Base-by-base conservation (phyloP, 1,284 basidiomycete species). In the Tilletiopsis washingtonensis region DNA sequence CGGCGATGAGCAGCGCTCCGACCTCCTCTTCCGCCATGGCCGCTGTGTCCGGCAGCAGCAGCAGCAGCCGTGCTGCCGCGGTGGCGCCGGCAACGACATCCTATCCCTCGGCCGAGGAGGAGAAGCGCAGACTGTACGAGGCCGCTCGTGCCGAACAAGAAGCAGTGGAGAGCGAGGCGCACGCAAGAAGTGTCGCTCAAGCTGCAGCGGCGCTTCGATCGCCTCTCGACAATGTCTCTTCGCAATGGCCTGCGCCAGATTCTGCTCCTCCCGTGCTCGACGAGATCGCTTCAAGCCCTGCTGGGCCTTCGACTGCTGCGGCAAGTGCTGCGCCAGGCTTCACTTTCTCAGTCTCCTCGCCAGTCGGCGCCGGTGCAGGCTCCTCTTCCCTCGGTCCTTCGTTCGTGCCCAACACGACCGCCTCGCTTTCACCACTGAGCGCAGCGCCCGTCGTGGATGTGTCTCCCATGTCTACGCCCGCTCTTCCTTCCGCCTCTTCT, bases 61-160 rank as follows among this genome's bases (percentile, higher is more conserved):
- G 12, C 29, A 12, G 19, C 47, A 19, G 14, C 50, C 19, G 32
- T 17, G 17, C 12, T 34, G 12, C 32, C 12, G 32, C 12, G 32
- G 12, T 17, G 12, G 14, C 40, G 26, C 24, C 15, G 15, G 20
- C 51, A 9, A 21, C 12, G 9, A 2, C 40, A 21, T 15, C 44
- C 21, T 56, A 21, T 47, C 38, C 57, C 51, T 54, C 62, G 5
- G 62, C 64, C 5, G 64, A 61, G 32, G 62, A 64, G 21, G 64
- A 67, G 47, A 67, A 67, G 52, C 49, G 56, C 4, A 45, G 55
- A 43, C 47, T 67, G 42, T 67, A 64, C 50, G 59, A 64, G 45
- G 49, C 49, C 5, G 62, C 64, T 14, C 64, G 61, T 25, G 62
- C 62, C 21, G 59, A 64, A 26, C 54, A 9, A 5, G 39, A 21